phyloP scores from a whole-genome alignment of 805 yeast species.

The Sugiyamaella qingdaonensis region DNA sequence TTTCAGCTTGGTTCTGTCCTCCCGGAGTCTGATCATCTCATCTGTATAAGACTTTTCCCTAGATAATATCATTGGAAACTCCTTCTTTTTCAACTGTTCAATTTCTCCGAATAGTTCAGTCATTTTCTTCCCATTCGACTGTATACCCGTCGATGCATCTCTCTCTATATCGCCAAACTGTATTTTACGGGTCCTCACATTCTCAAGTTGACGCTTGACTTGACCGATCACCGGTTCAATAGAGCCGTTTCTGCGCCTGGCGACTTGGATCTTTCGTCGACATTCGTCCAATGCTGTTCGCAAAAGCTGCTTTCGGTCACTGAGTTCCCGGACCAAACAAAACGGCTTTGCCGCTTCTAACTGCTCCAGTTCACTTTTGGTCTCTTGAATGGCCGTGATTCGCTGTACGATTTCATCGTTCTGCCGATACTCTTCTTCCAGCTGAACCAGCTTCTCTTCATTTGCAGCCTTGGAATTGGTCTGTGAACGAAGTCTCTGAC shows the following conservation, averaged over 20 bases:
- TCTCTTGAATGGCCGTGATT: constrained; percentile 14
- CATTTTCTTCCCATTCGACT: neutral
- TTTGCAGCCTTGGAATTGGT: constrained; percentile 44
- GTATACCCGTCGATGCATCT: neutral
- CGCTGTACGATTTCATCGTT: constrained; percentile 26
- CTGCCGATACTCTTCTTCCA: constrained; percentile 24
- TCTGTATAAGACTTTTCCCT: neutral
- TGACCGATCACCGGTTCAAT: neutral
- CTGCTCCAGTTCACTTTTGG: constrained; percentile 15
- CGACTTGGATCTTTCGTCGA: neutral
- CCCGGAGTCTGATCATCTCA: constrained; percentile 7
- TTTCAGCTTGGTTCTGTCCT: neutral
- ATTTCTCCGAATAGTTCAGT: neutral
- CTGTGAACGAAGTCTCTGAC: constrained; percentile 37
- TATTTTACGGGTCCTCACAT: neutral
- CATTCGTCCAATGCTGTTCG: constrained; percentile 2
- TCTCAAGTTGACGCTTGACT: neutral
- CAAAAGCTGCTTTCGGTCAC: neutral
- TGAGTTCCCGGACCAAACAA: neutral
- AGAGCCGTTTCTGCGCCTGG: neutral
- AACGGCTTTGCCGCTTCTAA: neutral
- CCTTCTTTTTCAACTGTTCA: neutral
- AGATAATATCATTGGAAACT: neutral
- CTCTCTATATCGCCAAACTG: neutral
- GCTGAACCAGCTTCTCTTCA: constrained; percentile 19